Evolutionary conservation across 1,284 basidiomycete species (phyloP), one percentile per base, ranked within the genome.

Genomic region (Papiliotrema nemorosa): DNA sequence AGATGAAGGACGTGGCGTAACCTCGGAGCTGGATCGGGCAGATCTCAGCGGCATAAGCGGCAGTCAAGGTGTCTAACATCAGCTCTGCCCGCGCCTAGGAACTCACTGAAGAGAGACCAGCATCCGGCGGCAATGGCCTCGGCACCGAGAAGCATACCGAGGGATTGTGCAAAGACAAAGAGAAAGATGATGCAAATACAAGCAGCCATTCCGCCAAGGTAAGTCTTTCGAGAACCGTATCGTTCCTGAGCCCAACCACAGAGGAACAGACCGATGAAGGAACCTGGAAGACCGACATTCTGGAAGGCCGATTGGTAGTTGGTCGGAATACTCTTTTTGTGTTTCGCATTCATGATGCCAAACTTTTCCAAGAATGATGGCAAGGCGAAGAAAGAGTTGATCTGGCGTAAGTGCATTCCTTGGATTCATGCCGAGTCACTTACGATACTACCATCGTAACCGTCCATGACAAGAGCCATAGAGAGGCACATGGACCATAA

Each of bases 21-120:
- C 68, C 73, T 21, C 78, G 77, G 5, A 79, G 70, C 16, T 65
- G 64, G 34, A 77, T 75, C 4, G 78, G 78, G 44, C 73, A 75
- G 34, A 79, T 68, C 44, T 79, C 78, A 22, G 74, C 73, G 20
- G 77, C 76, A 57, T 77, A 79, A 0, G 76, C 69, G 26, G 72
- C 72, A 5, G 76, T 75, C 2, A 78, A 62, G 2, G 76, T 75
- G 58, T 77, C 50, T 54, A 33, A 12, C 14, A 42, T 33, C 13
- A 5, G 3, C 27, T 12, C 2, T 9, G n/a, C 3, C 6, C 20
- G 12, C 10, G 12, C 24, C 3, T n/a, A 33, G 14, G 2, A 16
- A 26, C 29, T 50, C 33, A 44, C 44, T 48, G 50, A 54, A 52
- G 18, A 54, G 10, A 3, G 45, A 47, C 60, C 60, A 59, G 25